Percentiles rank a stretch among this genome's conserved stretches.
Evolutionary conservation across 192 early-diverging fungal species (phyloP).

Genomic region (Coemansia furcata): DNA sequence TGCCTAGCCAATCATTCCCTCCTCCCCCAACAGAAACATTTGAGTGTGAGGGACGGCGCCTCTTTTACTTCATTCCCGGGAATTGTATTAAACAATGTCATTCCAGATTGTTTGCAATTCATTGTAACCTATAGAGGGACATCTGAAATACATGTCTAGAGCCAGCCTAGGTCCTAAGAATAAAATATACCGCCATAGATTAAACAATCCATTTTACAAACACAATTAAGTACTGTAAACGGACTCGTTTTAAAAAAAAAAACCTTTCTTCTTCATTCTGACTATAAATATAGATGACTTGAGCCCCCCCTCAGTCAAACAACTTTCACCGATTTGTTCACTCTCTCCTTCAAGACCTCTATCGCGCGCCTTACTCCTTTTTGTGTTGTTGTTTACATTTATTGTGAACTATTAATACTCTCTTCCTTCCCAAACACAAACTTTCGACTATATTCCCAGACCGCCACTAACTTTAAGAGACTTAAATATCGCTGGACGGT

Average conservation of each 20-base stretch:
- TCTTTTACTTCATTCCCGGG: not conserved
- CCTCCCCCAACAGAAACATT: not conserved
- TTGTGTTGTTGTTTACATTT: conserved; percentile 3
- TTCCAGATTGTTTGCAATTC: not conserved
- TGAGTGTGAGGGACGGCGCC: not conserved
- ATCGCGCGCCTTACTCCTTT: not conserved
- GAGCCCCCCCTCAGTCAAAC: not conserved
- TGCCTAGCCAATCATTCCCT: not conserved
- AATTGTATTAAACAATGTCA: not conserved
- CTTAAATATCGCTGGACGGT: conserved; percentile 36
- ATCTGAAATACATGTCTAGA: not conserved
- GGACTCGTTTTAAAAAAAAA: not conserved
- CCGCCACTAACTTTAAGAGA: not conserved
- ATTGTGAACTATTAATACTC: conserved; percentile 1
- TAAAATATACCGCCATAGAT: not conserved
- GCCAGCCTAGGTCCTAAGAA: not conserved
- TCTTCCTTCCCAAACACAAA: not conserved
- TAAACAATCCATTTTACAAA: not conserved
- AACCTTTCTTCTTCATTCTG: not conserved
- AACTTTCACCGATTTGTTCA: not conserved
- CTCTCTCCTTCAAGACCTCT: not conserved
- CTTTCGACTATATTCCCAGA: not conserved
- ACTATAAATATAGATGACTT: not conserved
- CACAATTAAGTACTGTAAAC: not conserved
- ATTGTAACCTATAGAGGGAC: not conserved